phyloP scores from a whole-genome alignment of 83 land plant species.

The Picea abies region DNA sequence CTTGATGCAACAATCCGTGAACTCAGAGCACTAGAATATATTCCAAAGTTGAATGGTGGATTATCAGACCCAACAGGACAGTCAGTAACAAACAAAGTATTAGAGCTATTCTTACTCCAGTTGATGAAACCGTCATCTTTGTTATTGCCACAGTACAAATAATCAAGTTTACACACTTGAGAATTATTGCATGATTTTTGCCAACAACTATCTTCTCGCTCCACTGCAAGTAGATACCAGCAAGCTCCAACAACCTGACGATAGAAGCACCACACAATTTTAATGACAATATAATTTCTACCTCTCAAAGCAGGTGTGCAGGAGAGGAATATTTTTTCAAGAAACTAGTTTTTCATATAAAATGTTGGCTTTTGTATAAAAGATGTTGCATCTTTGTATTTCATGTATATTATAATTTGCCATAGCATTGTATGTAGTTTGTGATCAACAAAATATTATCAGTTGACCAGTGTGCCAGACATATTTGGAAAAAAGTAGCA shows the following conservation, averaged over 20 bases:
- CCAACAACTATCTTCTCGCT: constrained; percentile 79
- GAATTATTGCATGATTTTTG: constrained; percentile 33
- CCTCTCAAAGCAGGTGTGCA: background rate
- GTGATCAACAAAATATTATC: background rate
- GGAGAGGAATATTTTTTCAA: no score
- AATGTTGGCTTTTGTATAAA: background rate
- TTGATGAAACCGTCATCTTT: constrained; percentile 22
- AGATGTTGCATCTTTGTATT: background rate
- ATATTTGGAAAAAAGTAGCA: background rate
- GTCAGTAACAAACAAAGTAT: constrained; percentile 6
- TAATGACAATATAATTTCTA: background rate
- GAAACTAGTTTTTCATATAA: background rate
- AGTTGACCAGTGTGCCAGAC: background rate
- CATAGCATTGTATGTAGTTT: background rate
- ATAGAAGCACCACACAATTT: background rate
- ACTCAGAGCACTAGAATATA: constrained; percentile 53
- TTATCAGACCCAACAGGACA: constrained; percentile 30
- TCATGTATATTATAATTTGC: background rate
- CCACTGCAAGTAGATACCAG: constrained; percentile 74
- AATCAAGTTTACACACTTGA: constrained; percentile 32
- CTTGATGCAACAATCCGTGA: constrained; percentile 50
- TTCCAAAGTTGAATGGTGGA: constrained; percentile 70
- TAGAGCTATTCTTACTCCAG: constrained; percentile 29
- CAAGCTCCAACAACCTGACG: constrained; percentile 79
- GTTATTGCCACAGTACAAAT: constrained; percentile 64